phyloP scores from a whole-genome alignment of 192 early-diverging fungal species.

The Podila minutissima region DNA sequence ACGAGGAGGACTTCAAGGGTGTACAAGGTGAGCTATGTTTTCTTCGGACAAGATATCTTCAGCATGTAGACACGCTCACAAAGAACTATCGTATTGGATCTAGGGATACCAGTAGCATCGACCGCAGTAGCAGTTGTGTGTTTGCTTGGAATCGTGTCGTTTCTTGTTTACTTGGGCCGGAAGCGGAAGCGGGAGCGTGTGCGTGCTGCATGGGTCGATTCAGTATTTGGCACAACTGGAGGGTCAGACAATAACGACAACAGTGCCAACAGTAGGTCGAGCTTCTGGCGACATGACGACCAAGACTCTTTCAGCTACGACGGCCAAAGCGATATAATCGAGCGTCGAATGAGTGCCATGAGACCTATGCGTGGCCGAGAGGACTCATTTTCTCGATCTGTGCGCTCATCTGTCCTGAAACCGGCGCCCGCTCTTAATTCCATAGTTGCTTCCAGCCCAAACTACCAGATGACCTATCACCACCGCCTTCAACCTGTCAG shows the following conservation, averaged over 20 bases:
- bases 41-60: background rate
- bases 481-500: background rate
- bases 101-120: slow-evolving; percentile 26
- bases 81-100: background rate
- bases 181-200: slow-evolving; percentile 16
- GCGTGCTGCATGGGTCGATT: slow-evolving; percentile 33
- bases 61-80: background rate
- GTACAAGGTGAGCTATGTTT: background rate
- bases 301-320: background rate
- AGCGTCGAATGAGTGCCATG: background rate
- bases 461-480: background rate
- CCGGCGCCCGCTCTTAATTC: background rate
- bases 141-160: slow-evolving; percentile 10
- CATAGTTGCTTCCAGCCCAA: background rate
- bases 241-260: background rate
- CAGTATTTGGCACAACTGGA: slow-evolving; percentile 15
- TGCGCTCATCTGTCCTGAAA: background rate
- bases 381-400: background rate
- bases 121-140: slow-evolving; percentile 14
- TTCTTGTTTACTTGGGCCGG: slow-evolving; percentile 14
- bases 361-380: background rate
- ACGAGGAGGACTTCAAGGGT: background rate
- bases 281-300: background rate
- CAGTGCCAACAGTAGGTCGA: background rate
- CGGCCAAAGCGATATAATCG: background rate